Evolutionary conservation across 148 eudicot genomes (phyloP), one percentile per base, ranked within the genome.

Genomic region (Chenopodium quinoa): DNA sequence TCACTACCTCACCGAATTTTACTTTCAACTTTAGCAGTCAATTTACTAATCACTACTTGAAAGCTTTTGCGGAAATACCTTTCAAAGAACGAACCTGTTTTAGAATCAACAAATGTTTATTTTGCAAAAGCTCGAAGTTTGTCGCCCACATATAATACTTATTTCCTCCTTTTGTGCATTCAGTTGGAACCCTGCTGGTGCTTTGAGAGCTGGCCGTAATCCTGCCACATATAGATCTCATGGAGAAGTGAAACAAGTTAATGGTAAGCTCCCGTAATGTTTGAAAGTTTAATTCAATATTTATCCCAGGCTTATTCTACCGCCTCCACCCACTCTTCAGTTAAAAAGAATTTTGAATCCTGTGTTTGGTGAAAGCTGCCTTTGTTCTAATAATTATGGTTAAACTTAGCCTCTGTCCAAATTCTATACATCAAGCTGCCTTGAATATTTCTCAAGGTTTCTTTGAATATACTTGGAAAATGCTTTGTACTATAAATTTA

Each of bases 181-280:
- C 88, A 97, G 99, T 84, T 97, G 99, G 99, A 97, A 83, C 86
- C 99, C 99, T 82, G 98, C 93, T 23, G 99, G 99, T 71, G 99
- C 99, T 81, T 83, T 96, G 75, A 88, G 89, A 89, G 89, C 98
- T 60, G 98, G 97, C 60, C 90, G 93, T 70, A 93, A 96, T 88
- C 95, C 99, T 71, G 99, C 99, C n/a, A 90, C 86, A 17, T 97
- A 97, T 82, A 86, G 80, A 85, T 89, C 90, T 60, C 81, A 87
- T 50, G 99, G 94, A 75, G 90, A 86, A 83, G 88, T 87, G 71
- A 82, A 94, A 78, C 83, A 90, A 71, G 93, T 97, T 73, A 89
- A 81, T 76, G 99, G 99, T 94, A 89, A 89, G 97, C 64, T 74
- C 44, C 32, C 32, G 17, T 22, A 31, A 32, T 20, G 31, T 29